Conservation (phyloP, 2,329 filamentous ascomycete genomes). For the Clonostachys rosea region DNA sequence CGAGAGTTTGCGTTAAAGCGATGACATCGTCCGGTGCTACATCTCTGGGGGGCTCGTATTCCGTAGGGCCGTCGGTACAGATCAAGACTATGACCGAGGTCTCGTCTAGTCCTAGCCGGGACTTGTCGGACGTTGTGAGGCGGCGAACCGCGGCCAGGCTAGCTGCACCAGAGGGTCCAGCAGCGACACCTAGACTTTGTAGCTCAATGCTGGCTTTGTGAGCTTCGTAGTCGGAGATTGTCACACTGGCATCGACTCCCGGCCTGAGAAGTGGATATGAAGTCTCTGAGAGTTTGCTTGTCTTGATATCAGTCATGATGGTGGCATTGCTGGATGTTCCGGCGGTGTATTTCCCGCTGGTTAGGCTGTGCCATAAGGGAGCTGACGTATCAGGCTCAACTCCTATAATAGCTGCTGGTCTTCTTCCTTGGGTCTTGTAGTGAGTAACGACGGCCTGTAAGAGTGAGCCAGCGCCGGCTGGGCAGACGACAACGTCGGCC, state of each 20-base stretch:
- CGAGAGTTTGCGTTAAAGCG: slow-evolving; percentile 34
- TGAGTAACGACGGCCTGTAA: slow-evolving; percentile 64
- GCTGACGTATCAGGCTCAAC: slow-evolving; percentile 69
- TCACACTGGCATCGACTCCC: slow-evolving; percentile 56
- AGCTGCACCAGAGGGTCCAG: slow-evolving; percentile 61
- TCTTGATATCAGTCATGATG: slow-evolving; percentile 73
- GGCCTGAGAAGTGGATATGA: slow-evolving; percentile 57
- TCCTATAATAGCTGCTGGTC: slow-evolving; percentile 40
- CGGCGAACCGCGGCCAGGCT: slow-evolving; percentile 48
- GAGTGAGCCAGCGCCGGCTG: slow-evolving; percentile 70
- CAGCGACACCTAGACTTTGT: slow-evolving; percentile 33
- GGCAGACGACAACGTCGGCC: slow-evolving; percentile 49
- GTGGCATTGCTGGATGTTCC: slow-evolving; percentile 50
- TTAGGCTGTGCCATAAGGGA: slow-evolving; percentile 49
- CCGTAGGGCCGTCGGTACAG: slow-evolving; percentile 52
- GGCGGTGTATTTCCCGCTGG: slow-evolving; percentile 36
- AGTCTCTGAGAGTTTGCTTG: slow-evolving; percentile 60
- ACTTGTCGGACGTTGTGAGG: slow-evolving; percentile 26
- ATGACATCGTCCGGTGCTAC: slow-evolving; percentile 35
- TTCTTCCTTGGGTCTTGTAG: slow-evolving; percentile 43
- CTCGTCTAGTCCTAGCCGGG: slow-evolving; percentile 26
- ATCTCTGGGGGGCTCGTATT: slow-evolving; percentile 39
- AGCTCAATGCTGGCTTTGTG: slow-evolving; percentile 56
- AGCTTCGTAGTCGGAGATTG: slow-evolving; percentile 57
- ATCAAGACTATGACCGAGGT: slow-evolving; percentile 60